A percentile compares a stretch with the other conserved stretches of the same genome.
These are phyloP conservation scores for Apiospora malaysiana DNA, from an alignment of 2,329 filamentous ascomycete species.

Conservation along the genomic window DNA sequence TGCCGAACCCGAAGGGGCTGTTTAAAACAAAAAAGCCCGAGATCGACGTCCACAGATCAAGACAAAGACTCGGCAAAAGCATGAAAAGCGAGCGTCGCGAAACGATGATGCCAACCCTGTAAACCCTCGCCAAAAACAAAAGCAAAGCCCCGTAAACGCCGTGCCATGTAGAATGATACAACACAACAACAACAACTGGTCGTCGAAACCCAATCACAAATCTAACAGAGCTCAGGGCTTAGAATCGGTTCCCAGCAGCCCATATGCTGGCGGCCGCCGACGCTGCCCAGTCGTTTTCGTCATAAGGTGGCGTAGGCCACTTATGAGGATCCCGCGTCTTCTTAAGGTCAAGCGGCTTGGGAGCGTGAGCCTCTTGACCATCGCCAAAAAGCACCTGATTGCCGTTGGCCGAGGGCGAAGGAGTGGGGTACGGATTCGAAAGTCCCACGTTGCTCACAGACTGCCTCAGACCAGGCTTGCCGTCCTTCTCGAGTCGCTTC, in stretches of 20 bases:
- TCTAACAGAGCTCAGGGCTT: background rate
- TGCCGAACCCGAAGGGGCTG: background rate
- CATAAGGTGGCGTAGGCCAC: constrained; percentile 95
- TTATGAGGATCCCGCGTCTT: constrained; percentile 65
- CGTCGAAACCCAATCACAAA: constrained; percentile 4
- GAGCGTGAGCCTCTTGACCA: constrained; percentile 63
- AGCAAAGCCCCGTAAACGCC: constrained; percentile 37
- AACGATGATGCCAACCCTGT: constrained; percentile 20
- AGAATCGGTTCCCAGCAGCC: constrained; percentile 69
- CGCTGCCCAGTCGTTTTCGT: constrained; percentile 89
- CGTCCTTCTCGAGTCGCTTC: constrained; percentile 68
- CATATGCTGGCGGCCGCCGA: constrained; percentile 83
- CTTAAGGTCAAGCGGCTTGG: constrained; percentile 74
- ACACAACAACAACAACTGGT: constrained; percentile 26
- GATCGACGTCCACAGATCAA: constrained; percentile 15
- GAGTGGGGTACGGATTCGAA: constrained; percentile 68
- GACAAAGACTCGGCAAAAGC: constrained; percentile 19
- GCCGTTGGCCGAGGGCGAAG: constrained; percentile 81
- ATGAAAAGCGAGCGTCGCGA: constrained; percentile 19
- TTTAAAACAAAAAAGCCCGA: constrained; percentile 18
- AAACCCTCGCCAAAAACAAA: constrained; percentile 19
- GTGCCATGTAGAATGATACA: constrained; percentile 40
- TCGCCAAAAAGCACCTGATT: constrained; percentile 78
- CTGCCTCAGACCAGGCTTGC: constrained; percentile 60
- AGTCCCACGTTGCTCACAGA: constrained; percentile 69